phyloP scores from a whole-genome alignment of 2,329 filamentous ascomycete species.

The Sarocladium kiliense region DNA sequence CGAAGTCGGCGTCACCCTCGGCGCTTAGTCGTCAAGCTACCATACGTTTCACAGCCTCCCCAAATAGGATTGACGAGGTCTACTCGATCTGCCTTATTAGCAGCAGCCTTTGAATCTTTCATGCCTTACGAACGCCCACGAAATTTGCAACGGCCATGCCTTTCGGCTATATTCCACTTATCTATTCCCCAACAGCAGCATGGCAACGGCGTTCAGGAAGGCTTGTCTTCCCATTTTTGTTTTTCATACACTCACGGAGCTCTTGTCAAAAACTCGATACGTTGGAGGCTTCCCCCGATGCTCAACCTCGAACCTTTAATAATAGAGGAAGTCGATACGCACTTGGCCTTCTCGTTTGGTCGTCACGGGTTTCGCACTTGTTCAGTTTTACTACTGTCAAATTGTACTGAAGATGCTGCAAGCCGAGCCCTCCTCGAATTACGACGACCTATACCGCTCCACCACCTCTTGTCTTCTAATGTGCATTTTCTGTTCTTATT shows the following conservation, averaged over 20 bases:
- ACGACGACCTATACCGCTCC: no score
- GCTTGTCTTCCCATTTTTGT: neutral
- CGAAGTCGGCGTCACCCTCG: slow-evolving; percentile 46
- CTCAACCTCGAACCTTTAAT: neutral
- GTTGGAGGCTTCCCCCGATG: neutral
- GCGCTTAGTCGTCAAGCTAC: slow-evolving; percentile 4
- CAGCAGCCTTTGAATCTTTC: no score
- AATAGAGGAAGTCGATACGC: no score
- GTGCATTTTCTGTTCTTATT: neutral
- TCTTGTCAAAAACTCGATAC: neutral
- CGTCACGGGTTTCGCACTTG: no score
- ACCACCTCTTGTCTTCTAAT: neutral
- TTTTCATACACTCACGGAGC: neutral
- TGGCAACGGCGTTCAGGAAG: neutral
- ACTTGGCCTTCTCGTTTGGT: no score
- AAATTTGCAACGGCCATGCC: neutral
- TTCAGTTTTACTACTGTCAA: neutral
- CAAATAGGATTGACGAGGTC: no score
- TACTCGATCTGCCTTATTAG: no score
- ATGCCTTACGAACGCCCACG: neutral
- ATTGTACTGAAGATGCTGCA: no score
- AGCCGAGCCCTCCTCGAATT: no score
- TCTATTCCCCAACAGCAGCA: neutral
- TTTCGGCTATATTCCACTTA: neutral
- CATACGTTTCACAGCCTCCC: slow-evolving; percentile 20